These are phyloP conservation scores for Melocanna baccifera DNA, from an alignment of 176 grass and related monocot species.

Conservation along the genomic window DNA sequence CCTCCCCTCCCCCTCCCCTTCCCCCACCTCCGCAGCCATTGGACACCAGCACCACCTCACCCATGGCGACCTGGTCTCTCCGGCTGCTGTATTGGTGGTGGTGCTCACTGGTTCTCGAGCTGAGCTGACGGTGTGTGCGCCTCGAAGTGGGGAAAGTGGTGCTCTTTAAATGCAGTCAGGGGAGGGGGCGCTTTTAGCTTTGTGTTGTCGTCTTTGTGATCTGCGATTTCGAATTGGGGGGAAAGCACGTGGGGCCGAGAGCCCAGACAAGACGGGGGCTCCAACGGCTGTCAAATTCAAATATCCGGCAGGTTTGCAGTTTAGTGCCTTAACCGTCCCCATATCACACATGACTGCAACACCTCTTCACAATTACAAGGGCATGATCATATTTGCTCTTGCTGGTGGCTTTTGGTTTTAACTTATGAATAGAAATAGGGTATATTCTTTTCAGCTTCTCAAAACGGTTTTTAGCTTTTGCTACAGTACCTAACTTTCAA, in stretches of 20 bases:
- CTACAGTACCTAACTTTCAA: too few relatives aligned
- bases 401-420: too few relatives aligned
- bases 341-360: background rate
- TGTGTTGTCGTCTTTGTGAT: conserved; percentile 8
- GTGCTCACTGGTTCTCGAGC: background rate
- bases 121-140: background rate
- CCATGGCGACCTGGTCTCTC: conserved; percentile 24
- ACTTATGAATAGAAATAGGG: too few relatives aligned
- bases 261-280: background rate
- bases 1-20: conserved; percentile 3
- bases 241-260: conserved; percentile 15
- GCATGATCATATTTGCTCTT: too few relatives aligned
- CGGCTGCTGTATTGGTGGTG: background rate
- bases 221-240: conserved; percentile 20
- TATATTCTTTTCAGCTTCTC: too few relatives aligned
- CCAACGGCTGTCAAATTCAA: conserved; percentile 45
- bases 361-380: background rate
- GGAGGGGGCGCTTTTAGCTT: background rate
- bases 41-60: conserved; percentile 37
- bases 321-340: background rate
- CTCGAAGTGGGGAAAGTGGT: conserved; percentile 25
- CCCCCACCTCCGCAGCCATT: conserved; percentile 24
- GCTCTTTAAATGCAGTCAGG: background rate
- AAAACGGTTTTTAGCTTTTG: too few relatives aligned
- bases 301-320: background rate